Percentiles rank a stretch among this genome's conserved stretches.
Evolutionary conservation across 1,284 basidiomycete genomes (phyloP).

Genomic region (Rhizoctonia solani): DNA sequence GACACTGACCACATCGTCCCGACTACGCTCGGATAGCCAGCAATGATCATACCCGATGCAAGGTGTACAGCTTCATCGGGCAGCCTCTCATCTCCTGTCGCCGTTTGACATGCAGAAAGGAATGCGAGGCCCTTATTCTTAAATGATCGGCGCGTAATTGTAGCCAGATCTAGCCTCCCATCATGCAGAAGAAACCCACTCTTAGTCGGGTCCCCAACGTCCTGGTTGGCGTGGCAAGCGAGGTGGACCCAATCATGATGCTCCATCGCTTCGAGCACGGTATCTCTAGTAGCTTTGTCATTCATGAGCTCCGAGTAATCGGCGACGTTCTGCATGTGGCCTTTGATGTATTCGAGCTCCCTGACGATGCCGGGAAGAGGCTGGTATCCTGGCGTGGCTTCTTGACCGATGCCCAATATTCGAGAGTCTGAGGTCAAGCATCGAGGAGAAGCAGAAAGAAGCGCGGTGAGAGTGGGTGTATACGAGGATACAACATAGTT

Average conservation of each 20-base stretch:
- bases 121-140: background rate
- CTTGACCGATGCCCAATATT: background rate
- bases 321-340: no score
- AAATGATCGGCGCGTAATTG: background rate
- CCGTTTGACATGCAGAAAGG: background rate
- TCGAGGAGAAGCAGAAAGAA: background rate
- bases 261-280: background rate
- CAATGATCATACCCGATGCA: background rate
- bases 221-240: background rate
- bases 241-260: background rate
- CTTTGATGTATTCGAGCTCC: slow-evolving; percentile 1
- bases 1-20: background rate
- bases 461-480: no score
- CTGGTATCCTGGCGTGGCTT: background rate
- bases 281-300: background rate
- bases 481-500: background rate
- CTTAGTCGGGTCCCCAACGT: background rate
- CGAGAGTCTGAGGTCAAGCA: background rate
- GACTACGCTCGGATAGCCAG: background rate
- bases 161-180: background rate
- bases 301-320: background rate
- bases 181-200: background rate
- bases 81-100: background rate
- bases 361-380: background rate
- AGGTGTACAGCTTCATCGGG: background rate